These are phyloP conservation scores for Termitomyces sp. DNA, from an alignment of 768 basidiomycete genomes.

Conservation along the genomic window DNA sequence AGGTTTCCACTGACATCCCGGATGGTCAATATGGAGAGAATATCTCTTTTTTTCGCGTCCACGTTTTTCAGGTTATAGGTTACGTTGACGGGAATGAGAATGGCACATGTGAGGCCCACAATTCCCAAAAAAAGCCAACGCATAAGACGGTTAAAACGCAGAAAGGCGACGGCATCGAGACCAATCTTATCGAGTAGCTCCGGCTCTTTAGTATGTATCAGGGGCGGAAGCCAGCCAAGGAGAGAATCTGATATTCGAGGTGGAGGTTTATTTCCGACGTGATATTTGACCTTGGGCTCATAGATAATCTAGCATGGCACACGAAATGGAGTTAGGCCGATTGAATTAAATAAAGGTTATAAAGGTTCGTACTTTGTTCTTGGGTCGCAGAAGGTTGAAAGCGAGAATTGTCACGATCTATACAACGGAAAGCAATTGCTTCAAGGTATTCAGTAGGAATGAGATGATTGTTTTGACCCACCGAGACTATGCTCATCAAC, in stretches of 20 bases:
- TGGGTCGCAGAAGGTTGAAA: constrained; percentile 84
- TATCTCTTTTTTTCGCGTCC: constrained; percentile 43
- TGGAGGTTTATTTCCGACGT: constrained; percentile 70
- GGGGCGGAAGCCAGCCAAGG: constrained; percentile 87
- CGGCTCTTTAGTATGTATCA: constrained; percentile 81
- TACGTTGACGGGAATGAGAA: constrained; percentile 86
- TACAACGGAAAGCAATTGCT: constrained; percentile 2
- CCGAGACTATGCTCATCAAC: constrained; percentile 71
- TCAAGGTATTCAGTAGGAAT: neutral
- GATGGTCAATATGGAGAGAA: constrained; percentile 81
- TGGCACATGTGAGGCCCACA: constrained; percentile 58
- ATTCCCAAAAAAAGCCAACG: constrained; percentile 68
- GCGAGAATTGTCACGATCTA: constrained; percentile 64
- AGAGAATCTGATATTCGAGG: constrained; percentile 80
- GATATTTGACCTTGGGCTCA: constrained; percentile 93
- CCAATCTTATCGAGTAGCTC: constrained; percentile 86
- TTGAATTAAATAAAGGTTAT: too few species aligned
- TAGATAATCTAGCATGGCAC: constrained; percentile 64
- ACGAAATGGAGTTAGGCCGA: constrained; percentile 7
- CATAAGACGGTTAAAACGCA: constrained; percentile 87
- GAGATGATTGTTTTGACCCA: constrained; percentile 30
- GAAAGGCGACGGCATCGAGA: constrained; percentile 88
- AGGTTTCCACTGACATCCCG: constrained; percentile 69
- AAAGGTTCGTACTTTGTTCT: constrained; percentile 66
- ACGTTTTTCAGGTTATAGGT: constrained; percentile 77